These are phyloP conservation scores for Jacaranda copaia DNA, from an alignment of 257 asterid species.

Conservation along the genomic window DNA sequence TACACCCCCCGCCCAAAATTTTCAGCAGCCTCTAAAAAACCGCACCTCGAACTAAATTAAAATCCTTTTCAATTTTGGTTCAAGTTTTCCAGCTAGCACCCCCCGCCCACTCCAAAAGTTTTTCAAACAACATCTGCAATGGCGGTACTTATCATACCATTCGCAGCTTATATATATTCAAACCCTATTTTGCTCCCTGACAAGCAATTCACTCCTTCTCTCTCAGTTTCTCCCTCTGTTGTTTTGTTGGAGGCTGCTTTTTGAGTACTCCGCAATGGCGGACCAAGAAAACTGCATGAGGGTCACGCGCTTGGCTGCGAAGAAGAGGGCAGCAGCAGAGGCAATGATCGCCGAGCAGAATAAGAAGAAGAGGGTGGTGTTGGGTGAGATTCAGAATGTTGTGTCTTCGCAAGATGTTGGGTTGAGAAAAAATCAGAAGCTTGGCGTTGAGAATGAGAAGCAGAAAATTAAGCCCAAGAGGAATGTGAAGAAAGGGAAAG, in stretches of 20 bases:
- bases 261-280: slow-evolving; percentile 51
- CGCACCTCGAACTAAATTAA: slow-evolving; percentile 9
- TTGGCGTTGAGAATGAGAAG: slow-evolving; percentile 31
- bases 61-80: slow-evolving; percentile 30
- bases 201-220: slow-evolving; percentile 10
- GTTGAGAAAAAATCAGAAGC: slow-evolving; percentile 22
- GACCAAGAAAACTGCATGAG: slow-evolving; percentile 66
- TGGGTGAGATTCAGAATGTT: slow-evolving; percentile 81
- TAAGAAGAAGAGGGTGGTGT: slow-evolving; percentile 73
- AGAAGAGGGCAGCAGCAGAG: slow-evolving; percentile 73
- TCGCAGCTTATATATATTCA: slow-evolving; percentile 42
- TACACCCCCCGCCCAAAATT: slow-evolving; percentile 14
- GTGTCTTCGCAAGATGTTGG: slow-evolving; percentile 31
- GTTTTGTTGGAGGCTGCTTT: slow-evolving; percentile 32
- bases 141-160: slow-evolving; percentile 41
- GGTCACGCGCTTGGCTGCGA: slow-evolving; percentile 82
- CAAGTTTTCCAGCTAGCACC: slow-evolving; percentile 14
- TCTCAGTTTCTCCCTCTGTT: slow-evolving; percentile 10
- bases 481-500: slow-evolving; percentile 42
- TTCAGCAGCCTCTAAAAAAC: neutral
- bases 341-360: slow-evolving; percentile 40
- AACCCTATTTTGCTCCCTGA: slow-evolving; percentile 25
- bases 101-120: slow-evolving; percentile 41
- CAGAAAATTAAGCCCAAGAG: slow-evolving; percentile 40
- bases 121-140: slow-evolving; percentile 42